phyloP scores from a whole-genome alignment of 192 early-diverging fungal genomes.

The Linnemannia zychae region DNA sequence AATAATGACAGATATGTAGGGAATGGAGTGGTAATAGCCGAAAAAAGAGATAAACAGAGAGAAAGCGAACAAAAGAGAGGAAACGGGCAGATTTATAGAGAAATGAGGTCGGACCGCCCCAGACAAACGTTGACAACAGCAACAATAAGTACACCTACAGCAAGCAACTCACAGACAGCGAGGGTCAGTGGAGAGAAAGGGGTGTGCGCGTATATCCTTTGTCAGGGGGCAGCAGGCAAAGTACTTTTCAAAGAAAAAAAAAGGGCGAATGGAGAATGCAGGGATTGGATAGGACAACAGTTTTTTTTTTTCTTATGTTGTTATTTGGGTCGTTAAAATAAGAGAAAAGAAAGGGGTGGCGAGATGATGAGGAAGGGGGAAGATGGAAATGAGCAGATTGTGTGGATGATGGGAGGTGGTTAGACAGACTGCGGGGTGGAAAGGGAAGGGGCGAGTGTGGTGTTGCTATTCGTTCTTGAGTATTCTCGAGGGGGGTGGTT shows the following conservation, averaged over 20 bases:
- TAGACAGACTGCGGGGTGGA: constrained; percentile 8
- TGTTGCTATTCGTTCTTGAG: constrained; percentile 10
- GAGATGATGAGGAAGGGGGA: not conserved
- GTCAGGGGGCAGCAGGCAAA: not conserved
- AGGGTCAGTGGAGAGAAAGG: not conserved
- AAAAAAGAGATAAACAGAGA: not conserved
- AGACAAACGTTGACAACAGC: not conserved
- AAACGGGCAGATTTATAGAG: not conserved
- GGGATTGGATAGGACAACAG: not conserved
- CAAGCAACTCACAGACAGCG: not conserved
- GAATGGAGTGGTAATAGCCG: not conserved
- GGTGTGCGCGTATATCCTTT: not conserved
- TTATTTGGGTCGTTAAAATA: constrained; percentile 13
- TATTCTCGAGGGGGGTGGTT: constrained; percentile 27
- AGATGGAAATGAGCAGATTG: constrained; percentile 7
- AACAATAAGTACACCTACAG: not conserved
- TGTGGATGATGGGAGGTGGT: not conserved
- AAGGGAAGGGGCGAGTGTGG: not conserved
- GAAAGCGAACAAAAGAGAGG: not conserved
- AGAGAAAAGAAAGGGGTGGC: not conserved
- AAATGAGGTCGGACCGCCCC: not conserved
- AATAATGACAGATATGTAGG: not conserved
- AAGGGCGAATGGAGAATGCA: not conserved
- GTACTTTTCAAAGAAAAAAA: not conserved
- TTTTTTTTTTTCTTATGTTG: not conserved